A percentile compares a stretch with the other conserved stretches of the same genome.
Evolutionary conservation across 345 rosid species (phyloP).

Genomic region (Schrenkiella parvula): DNA sequence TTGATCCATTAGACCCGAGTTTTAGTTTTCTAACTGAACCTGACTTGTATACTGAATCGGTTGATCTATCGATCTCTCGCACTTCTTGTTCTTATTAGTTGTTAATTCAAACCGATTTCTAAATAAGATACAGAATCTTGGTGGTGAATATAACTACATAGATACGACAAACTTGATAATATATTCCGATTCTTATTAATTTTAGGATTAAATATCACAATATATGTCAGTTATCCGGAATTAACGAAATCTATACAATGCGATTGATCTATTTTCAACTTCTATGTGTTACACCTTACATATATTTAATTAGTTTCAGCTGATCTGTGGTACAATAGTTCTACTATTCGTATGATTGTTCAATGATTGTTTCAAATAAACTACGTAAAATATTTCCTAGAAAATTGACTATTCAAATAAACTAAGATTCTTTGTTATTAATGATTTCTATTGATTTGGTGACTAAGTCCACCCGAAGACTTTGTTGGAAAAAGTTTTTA

Average conservation of each 20-base stretch:
- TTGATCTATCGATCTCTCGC: slow-evolving; percentile 4
- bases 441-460: neutral
- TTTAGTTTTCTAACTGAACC: neutral
- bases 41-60: neutral
- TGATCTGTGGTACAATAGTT: neutral
- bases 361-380: slow-evolving; percentile 13
- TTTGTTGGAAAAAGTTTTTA: neutral
- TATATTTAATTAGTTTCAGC: neutral
- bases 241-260: neutral
- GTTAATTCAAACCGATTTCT: neutral
- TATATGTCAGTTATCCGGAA: neutral
- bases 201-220: neutral
- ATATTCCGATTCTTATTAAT: neutral
- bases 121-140: slow-evolving; percentile 3
- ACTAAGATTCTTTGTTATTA: neutral
- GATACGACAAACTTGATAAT: neutral
- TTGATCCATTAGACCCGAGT: neutral
- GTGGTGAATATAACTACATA: slow-evolving; percentile 8
- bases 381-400: neutral
- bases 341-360: neutral
- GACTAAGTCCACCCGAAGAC: slow-evolving; percentile 17
- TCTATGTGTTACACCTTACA: neutral
- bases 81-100: neutral
- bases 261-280: neutral
- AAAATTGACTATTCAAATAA: neutral